phyloP scores from a whole-genome alignment of 164 flowering plant genomes.

The Amborella trichopoda region DNA sequence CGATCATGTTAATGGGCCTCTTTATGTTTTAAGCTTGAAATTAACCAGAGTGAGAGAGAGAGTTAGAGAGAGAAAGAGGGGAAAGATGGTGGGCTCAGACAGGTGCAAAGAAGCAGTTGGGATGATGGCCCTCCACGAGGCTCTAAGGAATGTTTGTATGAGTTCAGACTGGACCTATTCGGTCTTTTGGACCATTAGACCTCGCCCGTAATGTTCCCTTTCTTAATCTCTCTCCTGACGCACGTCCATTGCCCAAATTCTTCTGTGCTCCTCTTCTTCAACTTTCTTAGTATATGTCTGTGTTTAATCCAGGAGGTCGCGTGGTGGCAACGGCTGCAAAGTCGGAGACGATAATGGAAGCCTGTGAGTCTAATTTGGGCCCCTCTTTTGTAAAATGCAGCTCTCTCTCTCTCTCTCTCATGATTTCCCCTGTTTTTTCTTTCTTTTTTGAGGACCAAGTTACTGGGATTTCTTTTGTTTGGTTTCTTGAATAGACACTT shows the following conservation, averaged over 20 bases:
- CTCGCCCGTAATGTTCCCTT: slow-evolving; percentile 10
- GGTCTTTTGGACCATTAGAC: slow-evolving; percentile 18
- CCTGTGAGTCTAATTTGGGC: slow-evolving; percentile 39
- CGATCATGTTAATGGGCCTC: too few species aligned
- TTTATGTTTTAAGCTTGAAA: too few species aligned
- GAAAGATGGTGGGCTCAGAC: slow-evolving; percentile 86
- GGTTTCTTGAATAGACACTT: background rate
- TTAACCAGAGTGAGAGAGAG: too few species aligned
- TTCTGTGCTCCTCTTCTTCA: background rate
- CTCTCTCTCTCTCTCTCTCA: background rate
- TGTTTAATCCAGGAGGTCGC: slow-evolving; percentile 52
- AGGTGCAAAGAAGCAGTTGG: slow-evolving; percentile 96
- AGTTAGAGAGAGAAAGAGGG: too few species aligned
- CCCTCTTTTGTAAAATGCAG: background rate
- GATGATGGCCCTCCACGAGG: slow-evolving; percentile 97
- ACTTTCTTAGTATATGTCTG: slow-evolving; percentile 12
- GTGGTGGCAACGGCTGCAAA: slow-evolving; percentile 97
- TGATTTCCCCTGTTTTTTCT: background rate
- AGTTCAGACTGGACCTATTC: slow-evolving; percentile 74
- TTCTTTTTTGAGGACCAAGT: background rate
- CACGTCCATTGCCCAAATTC: background rate
- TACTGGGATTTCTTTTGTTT: background rate
- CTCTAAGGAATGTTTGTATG: slow-evolving; percentile 80
- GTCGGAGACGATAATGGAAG: slow-evolving; percentile 80
- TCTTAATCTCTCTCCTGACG: background rate